These are phyloP conservation scores for Fimicolochytrium jonesii DNA, from an alignment of 192 early-diverging fungal species.

Conservation along the genomic window DNA sequence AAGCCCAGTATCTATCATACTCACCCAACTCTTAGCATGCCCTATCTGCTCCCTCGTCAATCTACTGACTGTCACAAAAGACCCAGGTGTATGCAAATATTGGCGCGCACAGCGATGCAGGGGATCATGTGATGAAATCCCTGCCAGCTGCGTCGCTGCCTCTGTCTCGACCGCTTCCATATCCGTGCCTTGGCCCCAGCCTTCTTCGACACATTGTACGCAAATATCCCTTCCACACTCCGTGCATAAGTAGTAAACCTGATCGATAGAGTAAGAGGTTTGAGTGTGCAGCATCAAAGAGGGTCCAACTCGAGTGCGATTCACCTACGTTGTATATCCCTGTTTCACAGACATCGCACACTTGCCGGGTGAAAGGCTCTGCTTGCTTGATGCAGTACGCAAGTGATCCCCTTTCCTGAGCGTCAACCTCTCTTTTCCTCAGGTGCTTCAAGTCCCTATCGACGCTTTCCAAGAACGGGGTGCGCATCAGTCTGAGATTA, in stretches of 20 bases:
- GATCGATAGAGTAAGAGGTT: too few relatives aligned
- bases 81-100: not conserved
- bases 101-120: not conserved
- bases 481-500: not conserved
- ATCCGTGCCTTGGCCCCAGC: not conserved
- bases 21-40: not conserved
- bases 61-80: conserved; percentile 1
- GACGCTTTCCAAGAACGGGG: not conserved
- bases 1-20: too few relatives aligned
- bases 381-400: conserved; percentile 7
- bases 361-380: not conserved
- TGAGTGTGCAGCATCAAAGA: not conserved
- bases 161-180: not conserved
- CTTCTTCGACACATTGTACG: conserved; percentile 12
- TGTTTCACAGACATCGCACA: conserved; percentile 16
- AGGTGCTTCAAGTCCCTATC: conserved; percentile 12
- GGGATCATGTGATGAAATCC: too few relatives aligned
- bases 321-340: conserved; percentile 21
- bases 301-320: too few relatives aligned
- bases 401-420: not conserved
- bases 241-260: conserved; percentile 15
- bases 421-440: not conserved
- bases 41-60: conserved; percentile 10
- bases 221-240: conserved; percentile 15
- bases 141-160: too few relatives aligned